phyloP scores from a whole-genome alignment of 495 filamentous ascomycete species.

The Xylaria flabelliformis region DNA sequence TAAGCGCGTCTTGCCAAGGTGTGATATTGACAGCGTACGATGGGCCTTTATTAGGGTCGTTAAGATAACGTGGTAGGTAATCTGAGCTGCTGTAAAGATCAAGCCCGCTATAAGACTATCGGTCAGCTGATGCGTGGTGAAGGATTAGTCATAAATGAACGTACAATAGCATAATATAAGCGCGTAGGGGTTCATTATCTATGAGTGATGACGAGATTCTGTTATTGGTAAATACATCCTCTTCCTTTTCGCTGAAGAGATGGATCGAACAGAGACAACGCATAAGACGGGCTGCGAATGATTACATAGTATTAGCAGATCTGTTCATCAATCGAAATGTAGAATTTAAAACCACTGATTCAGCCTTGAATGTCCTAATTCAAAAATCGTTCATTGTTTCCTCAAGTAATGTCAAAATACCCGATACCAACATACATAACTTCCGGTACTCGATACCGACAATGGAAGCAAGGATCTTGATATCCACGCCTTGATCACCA shows the following conservation, averaged over 20 bases:
- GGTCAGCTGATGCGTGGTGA: not conserved
- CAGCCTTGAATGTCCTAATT: not conserved
- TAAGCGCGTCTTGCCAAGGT: conserved; percentile 42
- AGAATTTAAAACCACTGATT: not conserved
- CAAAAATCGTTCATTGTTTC: not conserved
- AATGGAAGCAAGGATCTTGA: conserved; percentile 31
- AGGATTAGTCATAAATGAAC: not conserved
- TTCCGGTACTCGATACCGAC: conserved; percentile 41
- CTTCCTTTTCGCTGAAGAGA: conserved; percentile 38
- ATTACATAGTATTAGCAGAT: not conserved
- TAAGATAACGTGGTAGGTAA: conserved; percentile 41
- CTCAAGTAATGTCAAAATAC: not conserved
- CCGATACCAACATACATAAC: conserved; percentile 29
- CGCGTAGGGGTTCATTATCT: conserved; percentile 42
- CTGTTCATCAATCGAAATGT: not conserved
- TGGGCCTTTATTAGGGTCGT: conserved; percentile 33
- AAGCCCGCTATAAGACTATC: conserved; percentile 26
- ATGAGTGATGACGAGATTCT: conserved; percentile 41
- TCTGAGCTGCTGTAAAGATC: conserved; percentile 44
- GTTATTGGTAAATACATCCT: conserved; percentile 46
- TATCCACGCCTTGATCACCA: conserved; percentile 32
- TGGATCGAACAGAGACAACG: conserved; percentile 46
- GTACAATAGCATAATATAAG: conserved; percentile 43
- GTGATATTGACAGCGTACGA: conserved; percentile 42
- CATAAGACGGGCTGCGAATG: conserved; percentile 38